Percentiles rank a stretch among this genome's conserved stretches.
These are phyloP conservation scores for Coemansia brasiliensis DNA, from an alignment of 192 early-diverging fungal species.

Conservation along the genomic window DNA sequence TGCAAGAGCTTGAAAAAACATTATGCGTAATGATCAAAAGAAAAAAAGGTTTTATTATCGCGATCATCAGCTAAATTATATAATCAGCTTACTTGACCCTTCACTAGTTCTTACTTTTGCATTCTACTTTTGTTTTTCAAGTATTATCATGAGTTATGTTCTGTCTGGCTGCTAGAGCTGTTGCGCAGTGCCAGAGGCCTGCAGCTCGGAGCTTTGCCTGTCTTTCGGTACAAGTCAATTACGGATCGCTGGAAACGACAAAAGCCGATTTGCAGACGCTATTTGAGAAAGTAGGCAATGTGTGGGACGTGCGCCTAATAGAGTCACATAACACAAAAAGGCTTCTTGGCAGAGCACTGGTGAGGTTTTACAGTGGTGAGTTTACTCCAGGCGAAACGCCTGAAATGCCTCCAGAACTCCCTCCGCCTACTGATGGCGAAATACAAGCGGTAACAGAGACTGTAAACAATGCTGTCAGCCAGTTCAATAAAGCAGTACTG, in stretches of 20 bases:
- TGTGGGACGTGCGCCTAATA: slow-evolving; percentile 40
- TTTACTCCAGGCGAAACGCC: slow-evolving; percentile 18
- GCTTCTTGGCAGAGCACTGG: slow-evolving; percentile 24
- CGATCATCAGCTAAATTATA: no score
- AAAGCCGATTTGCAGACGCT: slow-evolving; percentile 16
- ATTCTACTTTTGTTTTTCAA: no score
- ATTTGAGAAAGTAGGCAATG: slow-evolving; percentile 39
- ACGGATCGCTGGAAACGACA: slow-evolving; percentile 22
- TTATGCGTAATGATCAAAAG: slow-evolving; percentile 4
- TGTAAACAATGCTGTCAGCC: slow-evolving; percentile 12
- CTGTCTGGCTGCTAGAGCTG: slow-evolving; percentile 1
- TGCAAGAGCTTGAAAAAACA: slow-evolving; percentile 37
- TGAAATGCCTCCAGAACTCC: slow-evolving; percentile 22
- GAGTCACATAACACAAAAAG: slow-evolving; percentile 18
- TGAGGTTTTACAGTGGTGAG: slow-evolving; percentile 40
- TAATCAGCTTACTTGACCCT: no score
- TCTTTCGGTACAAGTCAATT: slow-evolving; percentile 32
- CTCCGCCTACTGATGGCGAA: slow-evolving; percentile 28
- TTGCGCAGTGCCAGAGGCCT: background rate
- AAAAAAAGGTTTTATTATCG: no score
- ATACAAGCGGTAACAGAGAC: slow-evolving; percentile 7
- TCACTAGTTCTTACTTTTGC: no score
- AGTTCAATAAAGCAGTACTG: slow-evolving; percentile 20
- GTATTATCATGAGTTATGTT: slow-evolving; percentile 1
- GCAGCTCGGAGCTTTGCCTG: slow-evolving; percentile 28